Percentiles rank a stretch among this genome's conserved stretches.
Conservation (phyloP, 1,284 basidiomycete species). For the Meripilus lineatus region DNA sequence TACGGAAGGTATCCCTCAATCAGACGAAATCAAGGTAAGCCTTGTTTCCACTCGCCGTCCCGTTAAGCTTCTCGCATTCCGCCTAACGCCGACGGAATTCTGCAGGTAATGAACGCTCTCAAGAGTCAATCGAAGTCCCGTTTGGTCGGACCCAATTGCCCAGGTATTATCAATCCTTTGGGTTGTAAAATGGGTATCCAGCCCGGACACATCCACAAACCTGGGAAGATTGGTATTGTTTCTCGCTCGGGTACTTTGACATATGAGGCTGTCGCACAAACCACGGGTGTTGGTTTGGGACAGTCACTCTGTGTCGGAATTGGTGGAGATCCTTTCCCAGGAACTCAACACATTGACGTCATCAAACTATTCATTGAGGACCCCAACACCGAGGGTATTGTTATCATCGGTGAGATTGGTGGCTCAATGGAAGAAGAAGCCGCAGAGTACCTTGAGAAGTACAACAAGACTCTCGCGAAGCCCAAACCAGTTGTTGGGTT, state of each 20-base stretch:
- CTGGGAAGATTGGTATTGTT: conserved; percentile 95
- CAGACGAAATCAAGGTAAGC: conserved; percentile 86
- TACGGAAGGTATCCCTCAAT: conserved; percentile 96
- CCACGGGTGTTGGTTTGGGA: conserved; percentile 93
- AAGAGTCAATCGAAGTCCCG: conserved; percentile 93
- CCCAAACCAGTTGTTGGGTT: conserved; percentile 98
- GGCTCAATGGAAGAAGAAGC: conserved; percentile 99
- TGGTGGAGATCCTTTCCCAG: conserved; percentile 99
- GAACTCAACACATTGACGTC: conserved; percentile 93
- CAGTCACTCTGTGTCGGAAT: conserved; percentile 98
- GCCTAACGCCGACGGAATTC: too few species aligned
- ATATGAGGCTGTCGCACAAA: conserved; percentile 92
- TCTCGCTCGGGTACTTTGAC: conserved; percentile 95
- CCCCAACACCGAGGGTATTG: conserved; percentile 90
- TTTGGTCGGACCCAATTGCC: conserved; percentile 96
- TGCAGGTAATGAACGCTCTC: conserved; percentile 87
- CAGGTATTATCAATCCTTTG: conserved; percentile 94
- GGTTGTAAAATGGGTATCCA: conserved; percentile 99
- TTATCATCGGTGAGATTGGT: conserved; percentile 98
- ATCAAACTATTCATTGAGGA: conserved; percentile 97
- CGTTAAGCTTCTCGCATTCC: neutral
- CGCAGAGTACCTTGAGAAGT: conserved; percentile 89
- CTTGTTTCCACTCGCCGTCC: too few species aligned
- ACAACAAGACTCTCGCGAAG: conserved; percentile 85
- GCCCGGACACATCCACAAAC: conserved; percentile 95